Conservation (phyloP, 495 filamentous ascomycete genomes). For the Penicillium longicatenatum region DNA sequence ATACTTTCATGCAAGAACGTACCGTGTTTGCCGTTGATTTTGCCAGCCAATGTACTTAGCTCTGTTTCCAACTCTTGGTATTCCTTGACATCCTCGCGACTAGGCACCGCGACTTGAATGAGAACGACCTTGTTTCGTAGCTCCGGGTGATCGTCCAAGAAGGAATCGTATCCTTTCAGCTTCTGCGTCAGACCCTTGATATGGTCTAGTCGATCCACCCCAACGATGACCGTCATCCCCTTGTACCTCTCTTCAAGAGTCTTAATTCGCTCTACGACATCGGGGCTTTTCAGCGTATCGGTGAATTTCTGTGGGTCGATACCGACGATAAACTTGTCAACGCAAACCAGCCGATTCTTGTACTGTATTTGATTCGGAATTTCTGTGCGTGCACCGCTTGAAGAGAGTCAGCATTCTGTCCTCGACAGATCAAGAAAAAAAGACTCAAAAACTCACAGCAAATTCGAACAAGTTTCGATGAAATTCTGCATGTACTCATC, state of each 20-base stretch:
- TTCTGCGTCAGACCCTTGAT: constrained; percentile 98
- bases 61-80: constrained; percentile 90
- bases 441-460: constrained; percentile 68
- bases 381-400: constrained; percentile 25
- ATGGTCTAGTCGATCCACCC: constrained; percentile 91
- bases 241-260: constrained; percentile 79
- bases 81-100: constrained; percentile 90
- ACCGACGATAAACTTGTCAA: constrained; percentile 87
- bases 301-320: constrained; percentile 91
- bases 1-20: neutral
- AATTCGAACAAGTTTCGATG: constrained; percentile 77
- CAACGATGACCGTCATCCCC: constrained; percentile 86
- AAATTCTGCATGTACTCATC: constrained; percentile 94
- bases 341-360: constrained; percentile 68
- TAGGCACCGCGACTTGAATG: constrained; percentile 92
- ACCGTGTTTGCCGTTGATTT: constrained; percentile 77
- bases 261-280: constrained; percentile 77
- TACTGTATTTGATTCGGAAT: constrained; percentile 73
- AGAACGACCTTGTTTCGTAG: constrained; percentile 89
- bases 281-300: constrained; percentile 69
- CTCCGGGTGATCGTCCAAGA: constrained; percentile 89
- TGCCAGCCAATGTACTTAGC: constrained; percentile 86
- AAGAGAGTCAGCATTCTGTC: neutral
- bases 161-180: constrained; percentile 85
- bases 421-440: neutral